These are phyloP conservation scores for Wickerhamiella sergipiensis DNA, from an alignment of 805 yeast genomes.

Conservation along the genomic window DNA sequence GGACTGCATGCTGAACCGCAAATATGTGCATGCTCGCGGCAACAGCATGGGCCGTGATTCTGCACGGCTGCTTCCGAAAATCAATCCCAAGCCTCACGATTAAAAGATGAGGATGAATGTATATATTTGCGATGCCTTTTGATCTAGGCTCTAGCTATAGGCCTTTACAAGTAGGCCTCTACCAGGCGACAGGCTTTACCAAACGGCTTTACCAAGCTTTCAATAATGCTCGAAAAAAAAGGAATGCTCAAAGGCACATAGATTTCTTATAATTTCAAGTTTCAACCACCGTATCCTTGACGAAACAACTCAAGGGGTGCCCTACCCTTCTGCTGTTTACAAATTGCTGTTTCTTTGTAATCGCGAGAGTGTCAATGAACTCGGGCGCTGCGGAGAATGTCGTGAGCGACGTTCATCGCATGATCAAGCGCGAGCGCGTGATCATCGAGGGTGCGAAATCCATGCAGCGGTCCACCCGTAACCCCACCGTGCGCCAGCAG, in stretches of 20 bases:
- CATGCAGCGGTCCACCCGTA: constrained; percentile 63
- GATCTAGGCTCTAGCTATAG: too few relatives aligned
- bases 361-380: background rate
- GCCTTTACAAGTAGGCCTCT: too few relatives aligned
- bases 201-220: too few relatives aligned
- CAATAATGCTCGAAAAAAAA: too few relatives aligned
- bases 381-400: constrained; percentile 26
- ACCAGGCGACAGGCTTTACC: too few relatives aligned
- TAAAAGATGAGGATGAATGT: constrained; percentile 4
- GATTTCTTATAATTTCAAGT: too few relatives aligned
- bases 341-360: background rate
- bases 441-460: constrained; percentile 79
- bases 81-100: constrained; percentile 38
- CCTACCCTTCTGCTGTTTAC: background rate
- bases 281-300: too few relatives aligned
- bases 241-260: too few relatives aligned
- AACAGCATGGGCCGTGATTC: constrained; percentile 42
- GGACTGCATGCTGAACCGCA: constrained; percentile 44
- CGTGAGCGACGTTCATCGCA: constrained; percentile 57
- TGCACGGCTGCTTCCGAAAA: constrained; percentile 34
- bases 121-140: too few relatives aligned
- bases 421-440: constrained; percentile 78
- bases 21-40: constrained; percentile 17
- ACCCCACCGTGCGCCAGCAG: constrained; percentile 72
- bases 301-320: too few relatives aligned